Evolutionary conservation across 176 grass and related monocot species (phyloP), one percentile per base, ranked within the genome.

Genomic region (Aegilops tauschii): DNA sequence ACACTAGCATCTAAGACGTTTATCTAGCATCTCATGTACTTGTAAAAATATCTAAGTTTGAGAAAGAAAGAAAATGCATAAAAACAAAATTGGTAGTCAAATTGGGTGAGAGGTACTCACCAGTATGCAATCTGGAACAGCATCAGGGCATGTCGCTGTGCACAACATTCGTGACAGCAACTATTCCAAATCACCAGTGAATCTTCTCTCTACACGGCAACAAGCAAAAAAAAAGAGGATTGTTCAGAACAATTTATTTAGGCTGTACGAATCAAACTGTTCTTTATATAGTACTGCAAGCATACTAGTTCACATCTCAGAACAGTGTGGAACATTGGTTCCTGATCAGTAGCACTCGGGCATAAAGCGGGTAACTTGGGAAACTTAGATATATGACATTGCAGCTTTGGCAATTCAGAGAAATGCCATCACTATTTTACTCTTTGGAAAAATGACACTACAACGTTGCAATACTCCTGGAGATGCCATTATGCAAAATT

Each of bases 51-150:
- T 47, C 27, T 29, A 68, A 83, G 80, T 77, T 35, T 65, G 77
- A 58, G 9, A 71, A 83, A 28, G 52, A 71, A 78, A 34, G 31
- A 71, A 78, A 49, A 69, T 47, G 68, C 76, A 70, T 59, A 37
- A 66, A 88, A 84, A 84, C 28, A 50, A 72, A 9, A 84, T 18
- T 79, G 52, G 30, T 72, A 29, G n/a, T 72, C 21, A 73, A 79
- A 79, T 63, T 71, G 62, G 37, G 52, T 83, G 75, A 50, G 52
- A 36, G 52, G 23, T 72, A 49, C 87, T 84, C 65, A 88, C 81
- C 54, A 6, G 5, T 84, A 50, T 58, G 77, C 5, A 23, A 45
- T 89, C 77, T 77, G 83, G 61, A 29, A 77, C 70, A 76, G 80
- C 64, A 76, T 85, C 69, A 28, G 69, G 36, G 21, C 74, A 80